Evolutionary conservation across 2,329 filamentous ascomycete species (phyloP), one percentile per base, ranked within the genome.

Genomic region (Diaporthe sp.): DNA sequence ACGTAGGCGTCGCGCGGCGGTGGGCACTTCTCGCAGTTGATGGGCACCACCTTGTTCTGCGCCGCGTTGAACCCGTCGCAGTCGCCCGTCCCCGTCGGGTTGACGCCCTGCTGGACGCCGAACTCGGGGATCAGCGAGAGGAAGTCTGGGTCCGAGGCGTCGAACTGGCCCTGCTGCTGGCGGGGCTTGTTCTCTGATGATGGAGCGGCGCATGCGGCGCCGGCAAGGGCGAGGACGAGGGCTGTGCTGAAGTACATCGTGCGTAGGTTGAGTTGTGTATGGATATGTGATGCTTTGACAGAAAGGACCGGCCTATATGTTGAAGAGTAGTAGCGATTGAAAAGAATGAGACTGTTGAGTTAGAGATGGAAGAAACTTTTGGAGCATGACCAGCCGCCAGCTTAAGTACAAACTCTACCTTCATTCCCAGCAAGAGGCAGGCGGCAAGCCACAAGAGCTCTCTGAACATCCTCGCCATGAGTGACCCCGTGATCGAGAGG

Each of bases 1-100:
- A 82, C 80, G 78, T 84, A 86, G 17, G 49, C 65, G n/a, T 84
- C 84, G 12, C 77, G 76, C 2, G 82, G 80, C 15, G 81, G 82
- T 9, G 81, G 81, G 8, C 81, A 82, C 61, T 85, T 85, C 80
- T 79, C 46, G 49, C 65, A 70, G 31, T 70, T 34, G 65, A 70
- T 70, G 22, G 34, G 34, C 46, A 70, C 65, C 22, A 70, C 65
- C 49, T 70, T 70, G 46, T 70, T 55, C 65, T 12, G 34, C n/a
- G 34, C 34, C 49, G 65, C 65, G 65, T 70, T 70, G 65, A 70
- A 70, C 22, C 65, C 65, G 65, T 70, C 65, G 34, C 65, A 70
- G 46, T 55, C 49, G 34, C 65, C 65, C 49, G 65, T 70, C 1
- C 46, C 65, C 4, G 65, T 70, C 19, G 65, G 65, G 65, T 70